Evolutionary conservation across 2,329 filamentous ascomycete genomes (phyloP).

Genomic region (Tolypocladium album): DNA sequence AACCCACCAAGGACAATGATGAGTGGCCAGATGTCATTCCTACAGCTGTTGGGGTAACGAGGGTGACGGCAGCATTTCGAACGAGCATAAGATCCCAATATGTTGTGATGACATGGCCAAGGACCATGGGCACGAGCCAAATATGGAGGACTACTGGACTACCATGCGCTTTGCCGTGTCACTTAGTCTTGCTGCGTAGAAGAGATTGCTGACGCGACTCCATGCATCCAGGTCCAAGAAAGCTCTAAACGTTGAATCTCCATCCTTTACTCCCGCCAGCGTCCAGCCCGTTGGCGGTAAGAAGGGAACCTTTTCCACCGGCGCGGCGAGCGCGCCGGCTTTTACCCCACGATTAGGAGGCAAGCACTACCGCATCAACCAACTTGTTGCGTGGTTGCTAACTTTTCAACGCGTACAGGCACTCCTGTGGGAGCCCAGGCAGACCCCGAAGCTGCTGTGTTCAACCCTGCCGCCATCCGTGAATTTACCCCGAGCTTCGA

Average conservation of each 20-base stretch:
- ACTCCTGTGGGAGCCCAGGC: constrained; percentile 25
- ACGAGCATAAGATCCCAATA: background rate
- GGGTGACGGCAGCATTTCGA: background rate
- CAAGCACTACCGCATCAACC: constrained; percentile 10
- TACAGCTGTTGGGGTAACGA: background rate
- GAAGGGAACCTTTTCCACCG: constrained; percentile 73
- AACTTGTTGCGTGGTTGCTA: background rate
- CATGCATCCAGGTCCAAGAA: constrained; percentile 46
- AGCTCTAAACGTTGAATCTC: constrained; percentile 87
- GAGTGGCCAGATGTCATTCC: background rate
- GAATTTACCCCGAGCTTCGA: constrained; percentile 53
- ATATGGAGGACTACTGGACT: background rate
- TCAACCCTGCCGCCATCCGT: constrained; percentile 46
- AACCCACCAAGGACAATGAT: background rate
- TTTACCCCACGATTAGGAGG: constrained; percentile 60
- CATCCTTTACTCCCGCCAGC: constrained; percentile 73
- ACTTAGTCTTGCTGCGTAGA: background rate
- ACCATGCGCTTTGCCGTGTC: background rate
- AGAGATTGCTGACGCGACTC: background rate
- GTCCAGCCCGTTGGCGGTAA: constrained; percentile 39
- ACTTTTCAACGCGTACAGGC: constrained; percentile 12
- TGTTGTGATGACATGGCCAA: background rate
- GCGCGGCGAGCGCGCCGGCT: constrained; percentile 78
- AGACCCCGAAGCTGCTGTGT: constrained; percentile 32
- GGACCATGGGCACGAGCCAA: background rate